Evolutionary conservation across 2,329 filamentous ascomycete species (phyloP), one percentile per base, ranked within the genome.

Genomic region (Colletotrichum sp.): DNA sequence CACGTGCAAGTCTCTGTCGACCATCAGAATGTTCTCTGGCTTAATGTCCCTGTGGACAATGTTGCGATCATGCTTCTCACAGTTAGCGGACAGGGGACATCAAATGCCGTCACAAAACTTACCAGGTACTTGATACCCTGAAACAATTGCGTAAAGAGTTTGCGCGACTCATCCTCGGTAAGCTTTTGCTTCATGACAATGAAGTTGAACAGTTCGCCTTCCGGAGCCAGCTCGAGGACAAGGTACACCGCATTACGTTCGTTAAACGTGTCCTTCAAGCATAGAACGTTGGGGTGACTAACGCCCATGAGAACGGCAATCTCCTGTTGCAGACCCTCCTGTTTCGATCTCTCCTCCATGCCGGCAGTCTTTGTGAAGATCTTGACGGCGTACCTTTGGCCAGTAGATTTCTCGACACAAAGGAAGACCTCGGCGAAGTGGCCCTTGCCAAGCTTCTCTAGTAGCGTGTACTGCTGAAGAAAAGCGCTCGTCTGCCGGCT

Each of bases 31-130:
- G 81, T 99, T 99, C 83, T 99, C 96, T 0, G 96, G 96, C 85
- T 98, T 99, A 86, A 99, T 98, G 81, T 99, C 97, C 74, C 97
- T 94, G 84, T 99, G 97, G 7, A 99, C 96, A 83, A 99, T 98
- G 81, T 97, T 98, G 78, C 97, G 95, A 77, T 99, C 97, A 83
- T 99, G 97, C 96, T 98, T 75, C 44, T 39, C 12, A 59, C 44
- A 49, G 75, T 88, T 66, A 87, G 83, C 49, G n/a, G n/a, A 13
- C 12, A 3, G 55, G 7, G 15, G 26, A 18, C 21, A 24, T 32
- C 8, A 69, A 60, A 18, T 9, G 30, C 5, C 6, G 15, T 28
- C 16, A 7, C 5, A 21, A n/a, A 30, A 85, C 92, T 86, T 89
- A 98, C 96, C 87, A 99, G 83, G 84, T 99, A 99, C 84, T 98